These are phyloP conservation scores for Cercospora sp. DNA, from an alignment of 2,329 filamentous ascomycete species.

Conservation along the genomic window DNA sequence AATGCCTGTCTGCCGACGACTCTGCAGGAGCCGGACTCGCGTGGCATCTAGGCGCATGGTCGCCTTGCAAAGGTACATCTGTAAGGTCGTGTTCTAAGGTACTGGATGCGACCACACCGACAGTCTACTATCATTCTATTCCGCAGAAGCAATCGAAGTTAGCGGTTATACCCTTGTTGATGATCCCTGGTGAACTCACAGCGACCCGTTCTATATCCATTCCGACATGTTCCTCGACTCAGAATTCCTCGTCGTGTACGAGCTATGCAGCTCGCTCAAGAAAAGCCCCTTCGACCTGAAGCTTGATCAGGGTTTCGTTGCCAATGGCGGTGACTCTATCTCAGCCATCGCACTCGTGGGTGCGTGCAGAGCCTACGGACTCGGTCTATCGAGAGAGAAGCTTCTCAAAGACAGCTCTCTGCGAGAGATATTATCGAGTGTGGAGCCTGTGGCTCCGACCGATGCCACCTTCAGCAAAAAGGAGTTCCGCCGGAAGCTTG, in stretches of 20 bases:
- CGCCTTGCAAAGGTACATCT: not conserved
- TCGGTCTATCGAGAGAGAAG: not conserved
- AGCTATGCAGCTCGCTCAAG: not conserved
- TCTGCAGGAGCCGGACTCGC: not conserved
- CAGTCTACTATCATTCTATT: not conserved
- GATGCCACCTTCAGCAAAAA: not conserved
- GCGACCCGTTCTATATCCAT: not conserved
- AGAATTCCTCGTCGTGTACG: not conserved
- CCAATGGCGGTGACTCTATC: not conserved
- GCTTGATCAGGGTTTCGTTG: not conserved
- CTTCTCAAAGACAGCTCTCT: not conserved
- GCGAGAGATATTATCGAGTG: not conserved
- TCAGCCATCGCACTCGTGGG: slow-evolving; percentile 4
- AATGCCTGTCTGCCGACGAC: not conserved
- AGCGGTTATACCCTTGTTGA: not conserved
- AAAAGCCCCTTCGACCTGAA: not conserved
- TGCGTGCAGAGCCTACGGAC: slow-evolving; percentile 31
- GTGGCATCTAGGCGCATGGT: not conserved
- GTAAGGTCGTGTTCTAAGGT: not conserved
- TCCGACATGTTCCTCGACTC: not conserved
- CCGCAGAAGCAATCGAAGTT: not conserved
- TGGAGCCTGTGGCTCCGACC: not conserved
- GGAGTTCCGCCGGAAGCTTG: not conserved
- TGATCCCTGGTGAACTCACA: not conserved
- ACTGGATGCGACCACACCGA: not conserved